Conservation (phyloP, 129 eudicot genomes). For the Centrapalus pauciflorus region DNA sequence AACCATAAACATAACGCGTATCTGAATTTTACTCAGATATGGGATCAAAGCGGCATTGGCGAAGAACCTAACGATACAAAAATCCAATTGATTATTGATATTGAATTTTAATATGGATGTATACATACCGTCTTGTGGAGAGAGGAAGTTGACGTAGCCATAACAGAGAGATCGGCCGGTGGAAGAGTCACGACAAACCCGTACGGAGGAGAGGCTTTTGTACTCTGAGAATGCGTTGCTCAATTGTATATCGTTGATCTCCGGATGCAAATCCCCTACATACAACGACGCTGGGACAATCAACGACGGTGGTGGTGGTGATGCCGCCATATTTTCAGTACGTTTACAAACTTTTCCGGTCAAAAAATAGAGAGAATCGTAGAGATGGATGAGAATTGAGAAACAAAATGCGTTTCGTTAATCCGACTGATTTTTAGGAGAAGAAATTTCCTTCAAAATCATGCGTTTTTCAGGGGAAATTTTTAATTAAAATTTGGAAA, state of each 20-base stretch:
- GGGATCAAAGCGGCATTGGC: neutral
- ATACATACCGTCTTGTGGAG: conserved; percentile 68
- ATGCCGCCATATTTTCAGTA: conserved; percentile 20
- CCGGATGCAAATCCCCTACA: conserved; percentile 79
- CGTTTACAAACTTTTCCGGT: neutral
- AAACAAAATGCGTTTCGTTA: conserved; percentile 25
- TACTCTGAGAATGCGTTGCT: conserved; percentile 52
- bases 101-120: neutral
- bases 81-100: neutral
- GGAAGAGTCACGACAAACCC: conserved; percentile 68
- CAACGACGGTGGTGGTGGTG: conserved; percentile 15
- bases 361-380: neutral
- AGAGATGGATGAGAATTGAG: neutral
- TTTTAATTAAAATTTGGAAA: neutral
- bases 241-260: conserved; percentile 45
- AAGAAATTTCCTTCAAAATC: neutral
- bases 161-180: conserved; percentile 75
- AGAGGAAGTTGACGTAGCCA: conserved; percentile 73
- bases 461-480: conserved; percentile 14
- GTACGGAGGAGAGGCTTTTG: conserved; percentile 56
- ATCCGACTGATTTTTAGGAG: conserved; percentile 14
- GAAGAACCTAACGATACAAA: neutral
- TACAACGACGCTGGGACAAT: conserved; percentile 52
- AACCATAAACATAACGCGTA: neutral
- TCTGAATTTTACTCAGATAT: neutral